Evolutionary conservation across 495 filamentous ascomycete genomes (phyloP).

Genomic region (Aspergillus nidulans): DNA sequence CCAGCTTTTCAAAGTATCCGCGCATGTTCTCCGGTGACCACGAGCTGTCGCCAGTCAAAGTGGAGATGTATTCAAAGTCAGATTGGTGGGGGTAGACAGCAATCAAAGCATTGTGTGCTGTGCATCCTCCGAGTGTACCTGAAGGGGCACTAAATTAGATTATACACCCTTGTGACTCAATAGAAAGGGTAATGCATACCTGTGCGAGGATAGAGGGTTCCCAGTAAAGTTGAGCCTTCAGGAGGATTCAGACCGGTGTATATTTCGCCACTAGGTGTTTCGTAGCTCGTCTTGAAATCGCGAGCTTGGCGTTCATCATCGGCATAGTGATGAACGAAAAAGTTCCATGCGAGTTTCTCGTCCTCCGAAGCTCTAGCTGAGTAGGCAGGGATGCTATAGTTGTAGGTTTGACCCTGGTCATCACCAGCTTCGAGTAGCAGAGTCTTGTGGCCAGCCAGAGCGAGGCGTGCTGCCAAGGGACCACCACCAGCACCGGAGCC

Average conservation of each 20-base stretch:
- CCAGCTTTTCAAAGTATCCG: constrained; percentile 41
- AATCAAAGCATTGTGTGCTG: constrained; percentile 45
- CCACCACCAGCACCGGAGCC: constrained; percentile 64
- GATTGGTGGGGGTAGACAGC: constrained; percentile 34
- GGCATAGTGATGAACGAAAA: constrained; percentile 44
- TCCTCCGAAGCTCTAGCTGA: constrained; percentile 36
- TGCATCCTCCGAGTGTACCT: constrained; percentile 40
- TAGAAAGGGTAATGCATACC: constrained; percentile 13
- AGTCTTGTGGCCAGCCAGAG: constrained; percentile 54
- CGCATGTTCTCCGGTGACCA: constrained; percentile 44
- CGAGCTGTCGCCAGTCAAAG: constrained; percentile 38
- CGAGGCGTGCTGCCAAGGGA: constrained; percentile 57
- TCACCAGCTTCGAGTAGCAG: constrained; percentile 62
- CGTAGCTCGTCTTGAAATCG: constrained; percentile 43
- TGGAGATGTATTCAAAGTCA: constrained; percentile 47
- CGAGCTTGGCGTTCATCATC: constrained; percentile 34
- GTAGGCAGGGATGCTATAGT: constrained; percentile 38
- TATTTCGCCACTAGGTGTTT: constrained; percentile 32
- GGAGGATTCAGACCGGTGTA: constrained; percentile 40
- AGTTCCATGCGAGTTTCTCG: constrained; percentile 39
- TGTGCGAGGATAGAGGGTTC: constrained; percentile 45
- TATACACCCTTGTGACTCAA: no score
- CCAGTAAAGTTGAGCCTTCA: constrained; percentile 32
- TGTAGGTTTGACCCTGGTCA: constrained; percentile 46
- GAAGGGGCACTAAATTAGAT: background rate